These are phyloP conservation scores for Tetrahymena malaccensis DNA, from an alignment of 73 alveolate genomes.

Conservation along the genomic window DNA sequence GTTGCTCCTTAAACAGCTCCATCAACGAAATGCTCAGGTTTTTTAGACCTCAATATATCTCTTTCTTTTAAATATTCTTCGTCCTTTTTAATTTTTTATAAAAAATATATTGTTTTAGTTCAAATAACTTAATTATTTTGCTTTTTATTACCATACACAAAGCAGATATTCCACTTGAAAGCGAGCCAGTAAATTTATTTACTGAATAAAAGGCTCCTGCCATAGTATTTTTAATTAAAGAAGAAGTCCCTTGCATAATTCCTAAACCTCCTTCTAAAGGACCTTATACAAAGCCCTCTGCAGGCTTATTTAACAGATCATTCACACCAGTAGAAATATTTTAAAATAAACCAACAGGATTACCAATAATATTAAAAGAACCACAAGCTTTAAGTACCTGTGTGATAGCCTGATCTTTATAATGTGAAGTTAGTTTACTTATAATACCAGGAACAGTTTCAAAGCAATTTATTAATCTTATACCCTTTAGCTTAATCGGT, in stretches of 20 bases:
- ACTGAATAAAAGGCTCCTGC: conserved; percentile 92
- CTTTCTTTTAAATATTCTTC: conserved; percentile 81
- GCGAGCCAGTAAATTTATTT: conserved; percentile 77
- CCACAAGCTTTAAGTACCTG: conserved; percentile 62
- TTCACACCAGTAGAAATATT: conserved; percentile 88
- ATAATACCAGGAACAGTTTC: conserved; percentile 52
- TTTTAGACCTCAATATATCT: conserved; percentile 70
- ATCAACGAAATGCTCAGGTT: conserved; percentile 82
- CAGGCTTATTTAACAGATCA: conserved; percentile 91
- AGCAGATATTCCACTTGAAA: conserved; percentile 75
- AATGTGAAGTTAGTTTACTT: conserved; percentile 48
- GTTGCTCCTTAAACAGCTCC: conserved; percentile 86
- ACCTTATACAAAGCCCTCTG: conserved; percentile 77
- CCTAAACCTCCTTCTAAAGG: conserved; percentile 90
- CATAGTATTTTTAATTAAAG: conserved; percentile 82
- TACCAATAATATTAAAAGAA: conserved; percentile 82
- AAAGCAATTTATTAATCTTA: conserved; percentile 47
- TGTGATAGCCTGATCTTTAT: conserved; percentile 45
- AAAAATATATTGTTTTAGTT: background rate
- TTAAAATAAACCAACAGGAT: conserved; percentile 82
- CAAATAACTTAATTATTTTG: background rate
- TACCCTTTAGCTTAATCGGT: conserved; percentile 61
- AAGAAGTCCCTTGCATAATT: conserved; percentile 76
- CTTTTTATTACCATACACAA: conserved; percentile 44
- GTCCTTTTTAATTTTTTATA: background rate